Base-by-base conservation (phyloP, 768 basidiomycete species). In the Thelephora ganbajun region DNA sequence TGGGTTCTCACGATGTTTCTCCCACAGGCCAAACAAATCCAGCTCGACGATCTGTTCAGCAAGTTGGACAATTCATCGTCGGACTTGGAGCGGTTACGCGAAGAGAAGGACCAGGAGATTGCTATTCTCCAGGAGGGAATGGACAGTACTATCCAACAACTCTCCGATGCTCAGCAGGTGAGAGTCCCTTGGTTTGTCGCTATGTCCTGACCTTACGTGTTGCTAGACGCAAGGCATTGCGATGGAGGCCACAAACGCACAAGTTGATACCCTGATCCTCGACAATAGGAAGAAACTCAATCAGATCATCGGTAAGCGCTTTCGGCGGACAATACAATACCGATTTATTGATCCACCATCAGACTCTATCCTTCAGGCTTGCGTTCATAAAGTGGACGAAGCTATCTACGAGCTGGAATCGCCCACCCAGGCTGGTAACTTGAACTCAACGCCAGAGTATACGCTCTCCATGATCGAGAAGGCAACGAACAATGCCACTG, bases 391-490 rank as follows among this genome's bases (percentile, higher is more conserved):
- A 64, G 83, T 99, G 20, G 96, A 99, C 54, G 93, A 98, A 58
- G 77, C 90, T 5, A 88, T 98, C 56, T 99, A 98, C 64, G 96
- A 98, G 63, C 75, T 99, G 36, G 94, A 99, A 63, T 96, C 96
- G 3, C 90, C 91, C 2, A 84, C 87, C 35, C 88, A 91, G 57
- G 84, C 85, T 3, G 96, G 94, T 34, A 97, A 98, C 65, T 74
- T 83, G 55, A 94, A 88, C 59, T 90, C 94, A n/a, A 98, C 96
- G 0, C 96, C 96, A 3, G 94, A 97, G 61, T 98, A 98, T 62
- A 94, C 92, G 1, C 70, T 97, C 14, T 96, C 96, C 1, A 93
- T 98, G 84, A 90, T 98, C 59, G 96, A 99, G 64, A 97, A 97
- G 67, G 84, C 91, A 1, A 68, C 84, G 60, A 93, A 87, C 62